Percentiles rank a stretch among this genome's conserved stretches.
Conservation (phyloP, 2,329 filamentous ascomycete genomes). For the Mycosphaerella sp. region DNA sequence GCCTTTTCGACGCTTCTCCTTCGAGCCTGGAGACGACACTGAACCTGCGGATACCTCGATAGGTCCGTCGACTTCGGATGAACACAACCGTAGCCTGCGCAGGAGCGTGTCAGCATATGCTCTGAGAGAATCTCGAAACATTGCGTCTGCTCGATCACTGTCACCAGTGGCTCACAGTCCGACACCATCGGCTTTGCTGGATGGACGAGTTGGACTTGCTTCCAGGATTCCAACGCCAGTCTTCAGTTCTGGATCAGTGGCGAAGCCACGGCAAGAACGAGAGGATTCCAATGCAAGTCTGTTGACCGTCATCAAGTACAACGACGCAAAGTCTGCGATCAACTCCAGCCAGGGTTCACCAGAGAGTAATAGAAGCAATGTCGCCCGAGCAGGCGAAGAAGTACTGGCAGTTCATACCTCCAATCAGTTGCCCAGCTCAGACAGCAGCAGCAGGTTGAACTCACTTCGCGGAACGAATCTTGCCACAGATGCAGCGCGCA, state of each 20-base stretch:
- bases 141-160: conserved; percentile 6
- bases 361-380: conserved; percentile 15
- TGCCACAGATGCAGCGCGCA: conserved; percentile 22
- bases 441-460: conserved; percentile 21
- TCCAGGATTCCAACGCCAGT: conserved; percentile 44
- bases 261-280: conserved; percentile 36
- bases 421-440: conserved; percentile 1
- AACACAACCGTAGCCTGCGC: conserved; percentile 19
- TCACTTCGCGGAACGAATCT: conserved; percentile 13
- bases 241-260: conserved; percentile 27
- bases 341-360: conserved; percentile 27
- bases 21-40: conserved; percentile 40
- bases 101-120: conserved; percentile 25
- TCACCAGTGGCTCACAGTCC: conserved; percentile 26
- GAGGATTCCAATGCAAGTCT: conserved; percentile 37
- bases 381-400: conserved; percentile 3
- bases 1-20: conserved; percentile 37
- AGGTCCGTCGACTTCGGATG: background rate
- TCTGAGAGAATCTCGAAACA: conserved; percentile 13
- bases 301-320: conserved; percentile 28
- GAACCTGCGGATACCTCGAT: conserved; percentile 9
- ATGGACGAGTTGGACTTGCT: conserved; percentile 16
- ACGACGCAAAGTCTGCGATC: conserved; percentile 22
- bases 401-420: conserved; percentile 1
- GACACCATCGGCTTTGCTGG: conserved; percentile 15